Conservation (phyloP, 73 alveolate species). For the Paramecium pentaurelia region DNA sequence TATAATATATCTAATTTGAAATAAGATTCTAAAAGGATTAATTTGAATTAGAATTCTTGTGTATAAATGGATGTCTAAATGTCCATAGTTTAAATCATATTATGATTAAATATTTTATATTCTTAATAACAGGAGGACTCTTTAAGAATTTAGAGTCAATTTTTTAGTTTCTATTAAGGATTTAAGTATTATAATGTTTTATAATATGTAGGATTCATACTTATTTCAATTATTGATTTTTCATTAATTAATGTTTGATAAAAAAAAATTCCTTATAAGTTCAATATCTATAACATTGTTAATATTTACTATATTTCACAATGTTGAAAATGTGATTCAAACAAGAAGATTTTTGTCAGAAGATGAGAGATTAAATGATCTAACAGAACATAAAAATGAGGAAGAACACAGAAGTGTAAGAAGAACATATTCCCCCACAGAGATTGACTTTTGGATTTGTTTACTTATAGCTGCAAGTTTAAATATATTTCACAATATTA, state of each 20-base stretch:
- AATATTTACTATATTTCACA: background rate
- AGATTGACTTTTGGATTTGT: constrained; percentile 15
- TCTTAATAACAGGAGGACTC: background rate
- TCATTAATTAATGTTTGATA: constrained; percentile 27
- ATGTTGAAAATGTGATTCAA: background rate
- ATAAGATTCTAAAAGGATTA: background rate
- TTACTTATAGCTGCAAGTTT: constrained; percentile 20
- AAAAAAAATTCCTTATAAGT: constrained; percentile 12
- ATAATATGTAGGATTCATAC: background rate
- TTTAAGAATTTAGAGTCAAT: background rate
- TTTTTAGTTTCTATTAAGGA: background rate
- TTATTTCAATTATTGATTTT: background rate
- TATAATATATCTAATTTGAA: background rate
- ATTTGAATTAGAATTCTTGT: background rate
- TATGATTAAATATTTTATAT: background rate
- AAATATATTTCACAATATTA: background rate
- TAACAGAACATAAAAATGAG: background rate
- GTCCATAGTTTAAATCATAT: background rate
- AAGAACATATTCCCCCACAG: background rate
- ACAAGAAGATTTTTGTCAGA: background rate
- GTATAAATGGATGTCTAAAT: background rate
- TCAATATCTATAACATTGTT: background rate
- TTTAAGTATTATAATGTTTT: background rate
- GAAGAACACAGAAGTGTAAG: background rate
- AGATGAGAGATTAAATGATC: background rate